A percentile compares a stretch with the other conserved stretches of the same genome.
Conservation (phyloP, 129 eudicot genomes). For the Flaveria linearis region DNA sequence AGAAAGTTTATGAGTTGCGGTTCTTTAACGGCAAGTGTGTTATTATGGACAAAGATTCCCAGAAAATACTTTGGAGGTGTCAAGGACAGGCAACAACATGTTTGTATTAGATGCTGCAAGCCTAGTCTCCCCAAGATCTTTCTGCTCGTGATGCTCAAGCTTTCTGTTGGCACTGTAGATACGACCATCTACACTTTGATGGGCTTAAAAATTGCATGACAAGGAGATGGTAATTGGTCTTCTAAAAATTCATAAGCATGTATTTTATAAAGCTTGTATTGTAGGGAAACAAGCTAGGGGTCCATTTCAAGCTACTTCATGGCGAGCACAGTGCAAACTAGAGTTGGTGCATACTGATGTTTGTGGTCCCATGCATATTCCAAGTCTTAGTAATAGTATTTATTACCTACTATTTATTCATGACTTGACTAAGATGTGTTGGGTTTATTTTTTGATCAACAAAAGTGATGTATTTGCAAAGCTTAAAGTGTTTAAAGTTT, state of each 20-base stretch:
- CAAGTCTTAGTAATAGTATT: too few relatives aligned
- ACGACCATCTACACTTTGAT: not conserved
- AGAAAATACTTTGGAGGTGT: not conserved
- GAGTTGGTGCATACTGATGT: too few relatives aligned
- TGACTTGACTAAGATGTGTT: too few relatives aligned
- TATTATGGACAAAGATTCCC: not conserved
- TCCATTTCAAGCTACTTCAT: not conserved
- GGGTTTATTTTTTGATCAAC: too few relatives aligned
- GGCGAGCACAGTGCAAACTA: not conserved
- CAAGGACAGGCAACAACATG: not conserved
- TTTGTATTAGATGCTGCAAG: too few relatives aligned
- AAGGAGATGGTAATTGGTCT: not conserved
- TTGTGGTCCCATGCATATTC: too few relatives aligned
- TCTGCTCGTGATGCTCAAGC: not conserved
- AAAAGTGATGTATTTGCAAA: too few relatives aligned
- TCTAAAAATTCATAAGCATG: not conserved
- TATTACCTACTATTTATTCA: too few relatives aligned
- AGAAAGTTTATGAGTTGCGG: not conserved
- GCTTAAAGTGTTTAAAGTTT: too few relatives aligned
- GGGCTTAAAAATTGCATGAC: not conserved
- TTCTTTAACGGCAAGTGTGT: not conserved
- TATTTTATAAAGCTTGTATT: not conserved
- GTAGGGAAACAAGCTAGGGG: not conserved
- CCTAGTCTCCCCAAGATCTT: too few relatives aligned
- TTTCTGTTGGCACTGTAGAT: not conserved